Percentiles rank a stretch among this genome's conserved stretches.
Conservation (phyloP, 495 filamentous ascomycete genomes). For the Hypomontagnella submonticulosa region DNA sequence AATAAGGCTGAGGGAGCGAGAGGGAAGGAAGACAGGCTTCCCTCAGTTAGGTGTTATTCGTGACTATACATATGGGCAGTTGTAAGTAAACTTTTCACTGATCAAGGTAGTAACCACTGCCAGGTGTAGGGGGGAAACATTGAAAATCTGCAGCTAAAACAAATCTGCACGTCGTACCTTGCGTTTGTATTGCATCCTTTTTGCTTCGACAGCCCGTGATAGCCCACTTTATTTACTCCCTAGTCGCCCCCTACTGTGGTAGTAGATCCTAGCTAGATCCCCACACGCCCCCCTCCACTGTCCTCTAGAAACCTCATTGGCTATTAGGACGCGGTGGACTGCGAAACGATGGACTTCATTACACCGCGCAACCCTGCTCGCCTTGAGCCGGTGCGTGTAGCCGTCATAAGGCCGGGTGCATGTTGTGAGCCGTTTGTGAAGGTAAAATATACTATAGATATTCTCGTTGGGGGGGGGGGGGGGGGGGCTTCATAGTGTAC, state of each 20-base stretch:
- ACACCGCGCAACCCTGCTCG: slow-evolving; percentile 26
- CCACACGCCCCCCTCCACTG: slow-evolving; percentile 25
- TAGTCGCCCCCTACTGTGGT: slow-evolving; percentile 3
- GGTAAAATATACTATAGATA: too few relatives aligned
- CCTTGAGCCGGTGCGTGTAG: slow-evolving; percentile 29
- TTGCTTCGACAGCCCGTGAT: slow-evolving; percentile 18
- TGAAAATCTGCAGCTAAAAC: slow-evolving; percentile 32
- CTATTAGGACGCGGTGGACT: slow-evolving; percentile 18
- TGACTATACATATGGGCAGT: too few relatives aligned
- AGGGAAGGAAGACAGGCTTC: too few relatives aligned
- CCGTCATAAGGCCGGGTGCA: slow-evolving; percentile 14
- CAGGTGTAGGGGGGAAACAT: slow-evolving; percentile 12
- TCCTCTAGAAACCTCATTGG: slow-evolving; percentile 27
- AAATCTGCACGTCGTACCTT: slow-evolving; percentile 39
- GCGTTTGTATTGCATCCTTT: slow-evolving; percentile 41
- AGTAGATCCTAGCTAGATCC: slow-evolving; percentile 3
- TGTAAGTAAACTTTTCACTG: slow-evolving; percentile 16
- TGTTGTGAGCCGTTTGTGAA: slow-evolving; percentile 19
- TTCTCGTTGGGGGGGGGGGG: too few relatives aligned
- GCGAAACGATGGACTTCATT: slow-evolving; percentile 24
- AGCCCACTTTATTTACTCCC: slow-evolving; percentile 28
- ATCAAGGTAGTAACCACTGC: slow-evolving; percentile 23
- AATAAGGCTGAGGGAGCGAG: slow-evolving; percentile 33
- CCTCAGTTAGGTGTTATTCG: too few relatives aligned
- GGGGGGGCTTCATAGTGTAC: too few relatives aligned